Evolutionary conservation across 345 rosid species (phyloP).

Genomic region (Kandelia obovata): DNA sequence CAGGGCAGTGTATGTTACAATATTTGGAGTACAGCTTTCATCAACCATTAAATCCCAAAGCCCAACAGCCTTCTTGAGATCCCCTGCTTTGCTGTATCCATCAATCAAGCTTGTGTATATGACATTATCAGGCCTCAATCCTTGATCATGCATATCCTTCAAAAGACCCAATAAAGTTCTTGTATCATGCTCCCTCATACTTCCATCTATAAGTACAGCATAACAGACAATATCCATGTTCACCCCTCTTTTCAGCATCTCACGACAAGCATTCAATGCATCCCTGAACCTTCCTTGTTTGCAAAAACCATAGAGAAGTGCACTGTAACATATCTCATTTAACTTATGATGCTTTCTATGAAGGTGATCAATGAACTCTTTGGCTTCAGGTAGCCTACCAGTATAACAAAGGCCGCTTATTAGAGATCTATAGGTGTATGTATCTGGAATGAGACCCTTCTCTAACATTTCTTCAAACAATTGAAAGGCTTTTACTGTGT

Average conservation of each 20-base stretch:
- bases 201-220: slow-evolving; percentile 74
- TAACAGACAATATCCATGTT: slow-evolving; percentile 82
- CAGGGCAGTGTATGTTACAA: slow-evolving; percentile 78
- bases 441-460: slow-evolving; percentile 75
- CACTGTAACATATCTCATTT: slow-evolving; percentile 83
- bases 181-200: slow-evolving; percentile 51
- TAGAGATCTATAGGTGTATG: slow-evolving; percentile 74
- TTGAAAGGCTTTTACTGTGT: slow-evolving; percentile 53
- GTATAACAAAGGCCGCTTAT: slow-evolving; percentile 67
- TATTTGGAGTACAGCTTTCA: slow-evolving; percentile 69
- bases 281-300: slow-evolving; percentile 74
- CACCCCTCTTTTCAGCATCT: slow-evolving; percentile 72
- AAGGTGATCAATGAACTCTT: slow-evolving; percentile 63
- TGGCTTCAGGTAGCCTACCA: slow-evolving; percentile 68
- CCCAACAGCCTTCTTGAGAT: slow-evolving; percentile 58
- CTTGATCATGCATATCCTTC: slow-evolving; percentile 61
- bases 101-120: slow-evolving; percentile 85
- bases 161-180: slow-evolving; percentile 44
- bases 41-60: slow-evolving; percentile 73
- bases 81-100: slow-evolving; percentile 67
- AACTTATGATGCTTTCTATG: slow-evolving; percentile 47
- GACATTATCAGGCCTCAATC: slow-evolving; percentile 69
- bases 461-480: slow-evolving; percentile 59
- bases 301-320: slow-evolving; percentile 73
- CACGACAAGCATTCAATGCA: slow-evolving; percentile 54